Conservation (phyloP, 1,284 basidiomycete genomes). For the Vanrija humicola region DNA sequence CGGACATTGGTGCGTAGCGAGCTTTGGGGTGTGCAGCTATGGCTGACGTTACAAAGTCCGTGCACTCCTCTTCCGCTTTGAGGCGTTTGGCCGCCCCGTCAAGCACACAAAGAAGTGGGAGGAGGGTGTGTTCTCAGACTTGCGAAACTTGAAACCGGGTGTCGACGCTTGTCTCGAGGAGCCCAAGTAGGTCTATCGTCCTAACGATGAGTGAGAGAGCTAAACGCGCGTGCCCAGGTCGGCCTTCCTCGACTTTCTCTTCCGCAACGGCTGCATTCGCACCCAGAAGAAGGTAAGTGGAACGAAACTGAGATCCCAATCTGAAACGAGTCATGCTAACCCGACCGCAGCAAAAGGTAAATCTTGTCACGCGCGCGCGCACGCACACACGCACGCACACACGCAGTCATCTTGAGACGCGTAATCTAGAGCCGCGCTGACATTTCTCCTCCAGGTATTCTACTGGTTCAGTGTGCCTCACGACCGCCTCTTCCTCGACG, state of each 20-base stretch:
- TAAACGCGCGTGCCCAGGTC: slow-evolving; percentile 25
- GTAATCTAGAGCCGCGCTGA: not conserved
- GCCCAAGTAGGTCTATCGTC: slow-evolving; percentile 62
- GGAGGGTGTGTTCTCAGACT: slow-evolving; percentile 86
- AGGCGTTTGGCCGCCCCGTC: slow-evolving; percentile 64
- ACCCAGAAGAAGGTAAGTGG: slow-evolving; percentile 93
- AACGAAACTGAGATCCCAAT: not conserved
- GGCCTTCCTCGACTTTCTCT: slow-evolving; percentile 76
- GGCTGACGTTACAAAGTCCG: slow-evolving; percentile 55
- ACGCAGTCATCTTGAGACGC: too few relatives aligned
- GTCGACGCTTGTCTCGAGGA: slow-evolving; percentile 84
- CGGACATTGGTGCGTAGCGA: slow-evolving; percentile 52
- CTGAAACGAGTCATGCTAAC: not conserved
- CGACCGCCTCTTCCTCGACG: slow-evolving; percentile 90
- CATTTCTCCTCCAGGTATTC: slow-evolving; percentile 52
- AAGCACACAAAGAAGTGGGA: slow-evolving; percentile 54
- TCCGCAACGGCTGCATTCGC: slow-evolving; percentile 90
- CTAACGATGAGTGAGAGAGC: not conserved
- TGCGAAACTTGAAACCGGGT: slow-evolving; percentile 85
- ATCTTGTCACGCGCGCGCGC: not conserved
- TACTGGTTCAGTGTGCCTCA: slow-evolving; percentile 90
- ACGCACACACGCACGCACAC: not conserved
- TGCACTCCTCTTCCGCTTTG: slow-evolving; percentile 81
- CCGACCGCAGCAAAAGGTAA: slow-evolving; percentile 30
- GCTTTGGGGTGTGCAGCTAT: not conserved